Evolutionary conservation across 805 yeast species (phyloP), one percentile per base, ranked within the genome.

Genomic region (Ogataea parapolymorpha): DNA sequence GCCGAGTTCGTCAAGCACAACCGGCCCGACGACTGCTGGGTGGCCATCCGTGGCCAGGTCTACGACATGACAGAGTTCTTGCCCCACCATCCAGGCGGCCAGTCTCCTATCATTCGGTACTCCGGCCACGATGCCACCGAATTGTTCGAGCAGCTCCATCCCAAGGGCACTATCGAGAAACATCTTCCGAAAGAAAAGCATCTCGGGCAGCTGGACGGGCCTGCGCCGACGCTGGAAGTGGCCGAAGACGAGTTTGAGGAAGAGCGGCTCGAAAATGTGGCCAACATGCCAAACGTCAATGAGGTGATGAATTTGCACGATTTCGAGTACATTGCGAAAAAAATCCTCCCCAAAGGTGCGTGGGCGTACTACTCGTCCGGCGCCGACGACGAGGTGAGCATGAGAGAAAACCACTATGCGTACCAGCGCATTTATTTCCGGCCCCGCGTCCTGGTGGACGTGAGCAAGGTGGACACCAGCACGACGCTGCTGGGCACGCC

Each of bases 281-380:
- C 67, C 25, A 66, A 70, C 42, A 78, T 76, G 62, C 98, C 98
- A 2, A 80, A 79, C 12, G 56, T 91, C 28, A 68, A 77, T 6
- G 80, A 78, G 53, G 74, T 90, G 44, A 78, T 80, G 58, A 91
- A 93, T 55, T 54, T 87, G 45, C 82, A 79, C 53, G 98, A 91
- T 62, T 89, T 91, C 58, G 98, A 91, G 62, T 75, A 77, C 53
- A 78, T 91, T 32, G 97, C 98, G 3, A 73, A 87, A 37, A 75
- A 80, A 45, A 83, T 86, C 25, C 69, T 91, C 71, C 75, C 86
- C 23, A 79, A 77, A 41, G 75, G 77, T 24, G 97, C 93, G 0
- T 86, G 97, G 95, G 93, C 93, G 11, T 91, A 91, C 63, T 91
- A 89, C 60, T 83, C 95, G 4, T 79, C 89, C 26, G 98, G 91